These are phyloP conservation scores for Asterella californica DNA, from an alignment of 225 moss, liverwort and hornwort species.

Conservation along the genomic window DNA sequence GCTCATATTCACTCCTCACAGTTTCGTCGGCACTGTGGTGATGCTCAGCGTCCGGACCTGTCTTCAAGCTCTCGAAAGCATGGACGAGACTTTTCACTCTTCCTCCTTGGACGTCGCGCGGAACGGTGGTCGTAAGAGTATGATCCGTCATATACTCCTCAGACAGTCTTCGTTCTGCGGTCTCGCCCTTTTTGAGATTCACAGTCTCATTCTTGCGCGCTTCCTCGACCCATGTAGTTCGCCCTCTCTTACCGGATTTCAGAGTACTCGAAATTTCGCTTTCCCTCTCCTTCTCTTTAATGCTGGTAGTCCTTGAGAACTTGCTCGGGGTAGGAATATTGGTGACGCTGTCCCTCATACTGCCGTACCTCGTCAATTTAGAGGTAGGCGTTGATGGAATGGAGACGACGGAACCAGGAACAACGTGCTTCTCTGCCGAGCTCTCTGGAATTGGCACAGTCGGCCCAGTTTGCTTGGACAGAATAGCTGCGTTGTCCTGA, in stretches of 20 bases:
- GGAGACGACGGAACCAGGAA: constrained; percentile 21
- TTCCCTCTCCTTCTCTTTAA: constrained; percentile 11
- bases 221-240: neutral
- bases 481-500: neutral
- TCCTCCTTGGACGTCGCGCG: constrained; percentile 32
- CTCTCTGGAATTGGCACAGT: constrained; percentile 16
- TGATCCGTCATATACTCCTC: constrained; percentile 49
- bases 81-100: constrained; percentile 44
- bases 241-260: constrained; percentile 22
- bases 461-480: neutral
- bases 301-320: neutral
- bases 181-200: constrained; percentile 33
- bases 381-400: constrained; percentile 6
- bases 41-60: constrained; percentile 27
- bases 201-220: constrained; percentile 23
- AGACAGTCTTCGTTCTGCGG: constrained; percentile 36
- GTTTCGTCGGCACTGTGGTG: constrained; percentile 14
- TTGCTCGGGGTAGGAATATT: constrained; percentile 6
- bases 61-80: constrained; percentile 43
- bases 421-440: constrained; percentile 19
- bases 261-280: neutral
- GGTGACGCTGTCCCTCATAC: constrained; percentile 11
- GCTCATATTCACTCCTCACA: constrained; percentile 20
- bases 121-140: constrained; percentile 27
- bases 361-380: constrained; percentile 8